A percentile compares a stretch with the other conserved stretches of the same genome.
These are phyloP conservation scores for Onygenales sp. DNA, from an alignment of 2,329 filamentous ascomycete genomes.

Conservation along the genomic window DNA sequence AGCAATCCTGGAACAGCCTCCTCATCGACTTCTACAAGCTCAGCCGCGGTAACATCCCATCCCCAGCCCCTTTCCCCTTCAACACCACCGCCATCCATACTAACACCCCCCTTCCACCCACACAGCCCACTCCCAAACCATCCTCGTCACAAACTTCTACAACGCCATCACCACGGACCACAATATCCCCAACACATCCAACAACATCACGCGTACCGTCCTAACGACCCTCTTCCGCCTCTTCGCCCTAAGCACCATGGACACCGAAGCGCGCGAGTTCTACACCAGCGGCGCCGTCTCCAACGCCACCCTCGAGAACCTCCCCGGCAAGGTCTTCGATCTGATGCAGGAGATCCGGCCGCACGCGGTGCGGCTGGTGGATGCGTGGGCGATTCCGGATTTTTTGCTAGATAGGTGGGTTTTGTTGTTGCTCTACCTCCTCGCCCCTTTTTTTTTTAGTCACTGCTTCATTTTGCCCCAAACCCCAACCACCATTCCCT, in stretches of 20 bases:
- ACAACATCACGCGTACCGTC: slow-evolving; percentile 19
- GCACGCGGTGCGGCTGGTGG: slow-evolving; percentile 43
- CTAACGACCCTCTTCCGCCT: slow-evolving; percentile 38
- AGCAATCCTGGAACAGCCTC: slow-evolving; percentile 37
- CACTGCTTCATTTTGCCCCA: too few relatives aligned
- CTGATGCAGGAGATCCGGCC: slow-evolving; percentile 41
- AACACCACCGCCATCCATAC: neutral
- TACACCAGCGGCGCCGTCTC: slow-evolving; percentile 34
- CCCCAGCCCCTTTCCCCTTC: too few relatives aligned
- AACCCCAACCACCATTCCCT: too few relatives aligned
- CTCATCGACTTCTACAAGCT: slow-evolving; percentile 18
- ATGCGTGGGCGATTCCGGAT: slow-evolving; percentile 45
- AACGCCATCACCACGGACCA: slow-evolving; percentile 20
- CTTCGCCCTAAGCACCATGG: slow-evolving; percentile 38
- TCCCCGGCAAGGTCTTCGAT: slow-evolving; percentile 34
- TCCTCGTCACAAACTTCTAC: slow-evolving; percentile 39
- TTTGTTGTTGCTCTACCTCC: neutral
- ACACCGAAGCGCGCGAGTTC: slow-evolving; percentile 36
- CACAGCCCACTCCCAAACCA: slow-evolving; percentile 37
- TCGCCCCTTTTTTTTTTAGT: neutral
- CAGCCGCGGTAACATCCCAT: slow-evolving; percentile 11
- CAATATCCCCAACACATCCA: slow-evolving; percentile 16
- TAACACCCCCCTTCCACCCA: neutral
- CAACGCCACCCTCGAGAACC: slow-evolving; percentile 29
- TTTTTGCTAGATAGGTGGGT: slow-evolving; percentile 37